Evolutionary conservation across 2,329 filamentous ascomycete genomes (phyloP).

Genomic region (Aureobasidium uvarum): DNA sequence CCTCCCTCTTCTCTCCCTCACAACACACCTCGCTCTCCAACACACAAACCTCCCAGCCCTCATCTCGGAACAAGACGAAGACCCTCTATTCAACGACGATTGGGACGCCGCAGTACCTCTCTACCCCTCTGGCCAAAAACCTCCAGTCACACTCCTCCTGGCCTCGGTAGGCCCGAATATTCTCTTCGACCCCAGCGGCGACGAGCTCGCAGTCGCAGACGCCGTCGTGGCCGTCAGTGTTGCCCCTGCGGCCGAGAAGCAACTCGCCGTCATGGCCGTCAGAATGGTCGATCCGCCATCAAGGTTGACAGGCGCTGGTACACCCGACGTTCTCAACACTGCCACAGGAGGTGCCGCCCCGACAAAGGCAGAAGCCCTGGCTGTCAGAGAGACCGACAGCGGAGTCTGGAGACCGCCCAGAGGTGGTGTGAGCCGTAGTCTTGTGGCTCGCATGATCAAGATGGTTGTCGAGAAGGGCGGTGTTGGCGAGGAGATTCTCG

Average conservation of each 20-base stretch:
- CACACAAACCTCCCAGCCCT: conserved; percentile 79
- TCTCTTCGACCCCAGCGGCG: conserved; percentile 87
- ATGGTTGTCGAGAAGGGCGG: conserved; percentile 73
- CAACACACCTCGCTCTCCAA: conserved; percentile 88
- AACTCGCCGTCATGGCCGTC: conserved; percentile 43
- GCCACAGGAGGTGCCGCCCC: conserved; percentile 45
- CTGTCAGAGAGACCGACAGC: conserved; percentile 52
- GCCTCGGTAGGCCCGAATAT: conserved; percentile 83
- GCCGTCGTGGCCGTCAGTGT: conserved; percentile 83
- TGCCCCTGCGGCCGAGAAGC: conserved; percentile 52
- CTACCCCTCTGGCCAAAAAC: conserved; percentile 59
- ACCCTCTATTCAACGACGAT: conserved; percentile 96
- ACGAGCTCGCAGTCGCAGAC: conserved; percentile 92
- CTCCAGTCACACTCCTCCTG: conserved; percentile 87
- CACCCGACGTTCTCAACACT: conserved; percentile 49
- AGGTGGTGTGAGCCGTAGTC: conserved; percentile 73
- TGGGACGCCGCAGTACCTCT: conserved; percentile 81
- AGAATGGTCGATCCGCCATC: conserved; percentile 53
- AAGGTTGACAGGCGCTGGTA: conserved; percentile 49
- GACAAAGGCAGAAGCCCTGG: conserved; percentile 43
- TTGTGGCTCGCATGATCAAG: conserved; percentile 72
- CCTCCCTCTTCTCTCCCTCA: conserved; percentile 85
- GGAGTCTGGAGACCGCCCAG: conserved; percentile 82
- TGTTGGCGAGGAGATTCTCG: conserved; percentile 81
- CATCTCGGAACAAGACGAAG: conserved; percentile 88